Evolutionary conservation across 2,329 filamentous ascomycete species (phyloP).

Genomic region (Fusarium sp.): DNA sequence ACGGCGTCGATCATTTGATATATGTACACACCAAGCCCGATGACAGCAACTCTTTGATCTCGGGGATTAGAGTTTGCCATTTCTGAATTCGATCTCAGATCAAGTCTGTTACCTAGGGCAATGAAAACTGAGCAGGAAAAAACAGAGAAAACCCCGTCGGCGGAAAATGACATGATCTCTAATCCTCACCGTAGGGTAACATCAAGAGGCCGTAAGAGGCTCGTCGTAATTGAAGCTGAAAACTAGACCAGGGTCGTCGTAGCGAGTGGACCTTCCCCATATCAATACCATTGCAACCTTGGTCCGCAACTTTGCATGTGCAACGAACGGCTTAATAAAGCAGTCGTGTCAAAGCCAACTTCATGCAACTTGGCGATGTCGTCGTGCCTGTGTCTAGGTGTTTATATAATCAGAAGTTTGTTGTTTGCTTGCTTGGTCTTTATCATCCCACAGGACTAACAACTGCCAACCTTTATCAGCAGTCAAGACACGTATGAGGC

Average conservation of each 20-base stretch:
- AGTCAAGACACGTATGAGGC: too few relatives aligned
- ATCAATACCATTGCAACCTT: background rate
- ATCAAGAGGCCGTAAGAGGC: background rate
- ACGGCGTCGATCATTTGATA: background rate
- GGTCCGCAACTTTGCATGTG: background rate
- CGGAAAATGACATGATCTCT: conserved; percentile 4
- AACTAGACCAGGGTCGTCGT: background rate
- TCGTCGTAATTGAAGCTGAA: background rate
- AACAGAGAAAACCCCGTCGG: background rate
- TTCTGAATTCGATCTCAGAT: background rate
- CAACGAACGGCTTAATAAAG: background rate
- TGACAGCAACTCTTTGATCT: conserved; percentile 33
- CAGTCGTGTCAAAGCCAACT: background rate
- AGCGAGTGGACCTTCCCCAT: conserved; percentile 4
- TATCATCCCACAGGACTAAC: too few relatives aligned
- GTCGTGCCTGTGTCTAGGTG: too few relatives aligned
- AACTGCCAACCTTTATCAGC: too few relatives aligned
- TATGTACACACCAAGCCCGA: conserved; percentile 31
- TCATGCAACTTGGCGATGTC: too few relatives aligned
- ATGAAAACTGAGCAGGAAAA: background rate
- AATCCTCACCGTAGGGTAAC: background rate
- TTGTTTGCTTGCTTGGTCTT: too few relatives aligned
- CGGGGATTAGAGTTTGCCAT: conserved; percentile 22
- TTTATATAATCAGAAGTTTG: too few relatives aligned
- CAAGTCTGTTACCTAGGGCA: too few relatives aligned